Conservation (phyloP, 2,329 filamentous ascomycete genomes). For the Shiraia bambusicola region DNA sequence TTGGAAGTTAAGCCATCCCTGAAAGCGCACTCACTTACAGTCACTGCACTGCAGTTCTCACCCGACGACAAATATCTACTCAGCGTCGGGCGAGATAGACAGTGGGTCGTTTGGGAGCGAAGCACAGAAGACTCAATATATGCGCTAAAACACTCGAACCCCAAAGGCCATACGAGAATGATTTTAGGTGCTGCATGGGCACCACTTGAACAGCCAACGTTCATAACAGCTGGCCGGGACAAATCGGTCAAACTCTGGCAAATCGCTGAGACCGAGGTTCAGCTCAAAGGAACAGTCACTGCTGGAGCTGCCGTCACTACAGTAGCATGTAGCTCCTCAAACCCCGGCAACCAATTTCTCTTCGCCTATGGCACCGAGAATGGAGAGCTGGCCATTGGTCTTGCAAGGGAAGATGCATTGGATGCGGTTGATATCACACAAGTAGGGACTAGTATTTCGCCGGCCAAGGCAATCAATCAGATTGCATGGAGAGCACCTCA, state of each 20-base stretch:
- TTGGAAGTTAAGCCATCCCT: conserved; percentile 82
- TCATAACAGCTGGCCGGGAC: conserved; percentile 88
- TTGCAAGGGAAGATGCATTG: conserved; percentile 4
- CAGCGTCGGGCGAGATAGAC: conserved; percentile 86
- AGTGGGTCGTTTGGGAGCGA: conserved; percentile 81
- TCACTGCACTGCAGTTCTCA: conserved; percentile 80
- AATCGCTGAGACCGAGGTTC: conserved; percentile 24
- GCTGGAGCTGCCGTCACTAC: conserved; percentile 33
- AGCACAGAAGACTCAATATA: conserved; percentile 51
- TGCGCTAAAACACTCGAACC: conserved; percentile 63
- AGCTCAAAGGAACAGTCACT: conserved; percentile 26
- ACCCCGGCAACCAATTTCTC: conserved; percentile 1
- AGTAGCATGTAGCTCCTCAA: conserved; percentile 21
- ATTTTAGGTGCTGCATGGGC: conserved; percentile 88
- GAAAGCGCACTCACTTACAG: conserved; percentile 81
- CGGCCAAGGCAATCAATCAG: conserved; percentile 36
- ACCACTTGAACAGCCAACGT: conserved; percentile 50
- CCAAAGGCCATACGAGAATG: conserved; percentile 89
- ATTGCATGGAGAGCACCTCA: conserved; percentile 35
- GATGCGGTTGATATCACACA: conserved; percentile 18
- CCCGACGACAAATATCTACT: conserved; percentile 71
- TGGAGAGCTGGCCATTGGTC: conserved; percentile 28
- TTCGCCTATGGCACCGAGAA: conserved; percentile 40
- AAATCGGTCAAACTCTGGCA: conserved; percentile 71
- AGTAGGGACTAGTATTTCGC: conserved; percentile 16